Evolutionary conservation across 176 grass and related monocot genomes (phyloP).

Genomic region (Oryza brachyantha): DNA sequence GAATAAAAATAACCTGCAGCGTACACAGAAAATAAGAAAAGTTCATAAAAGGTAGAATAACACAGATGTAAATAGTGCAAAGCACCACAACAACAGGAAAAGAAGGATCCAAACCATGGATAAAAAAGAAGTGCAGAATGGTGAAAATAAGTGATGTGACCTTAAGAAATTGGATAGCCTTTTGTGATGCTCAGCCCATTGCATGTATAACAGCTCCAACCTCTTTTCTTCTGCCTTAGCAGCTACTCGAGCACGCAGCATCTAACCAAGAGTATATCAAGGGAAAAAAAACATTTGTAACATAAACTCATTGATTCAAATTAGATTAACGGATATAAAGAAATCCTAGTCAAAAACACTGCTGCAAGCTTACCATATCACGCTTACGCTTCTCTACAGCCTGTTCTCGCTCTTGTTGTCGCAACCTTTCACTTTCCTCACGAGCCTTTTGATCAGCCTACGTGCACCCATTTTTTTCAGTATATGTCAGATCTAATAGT

Average conservation of each 20-base stretch:
- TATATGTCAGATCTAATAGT: not conserved
- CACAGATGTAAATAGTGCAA: not conserved
- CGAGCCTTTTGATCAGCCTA: conserved; percentile 96
- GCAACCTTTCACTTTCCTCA: conserved; percentile 89
- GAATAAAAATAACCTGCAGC: conserved; percentile 99
- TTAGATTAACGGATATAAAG: conserved; percentile 5
- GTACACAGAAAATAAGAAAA: conserved; percentile 34
- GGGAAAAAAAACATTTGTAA: conserved; percentile 23
- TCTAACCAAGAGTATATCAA: conserved; percentile 45
- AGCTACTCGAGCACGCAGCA: conserved; percentile 83
- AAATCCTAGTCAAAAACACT: conserved; percentile 10
- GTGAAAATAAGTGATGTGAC: conserved; percentile 40
- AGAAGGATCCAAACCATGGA: not conserved
- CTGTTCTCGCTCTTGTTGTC: conserved; percentile 79
- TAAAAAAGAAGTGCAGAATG: not conserved
- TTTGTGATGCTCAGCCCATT: conserved; percentile 96
- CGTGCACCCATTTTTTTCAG: conserved; percentile 30
- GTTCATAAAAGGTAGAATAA: conserved; percentile 25
- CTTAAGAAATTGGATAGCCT: conserved; percentile 99
- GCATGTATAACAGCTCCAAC: conserved; percentile 86
- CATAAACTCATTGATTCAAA: conserved; percentile 18
- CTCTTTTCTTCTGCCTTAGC: conserved; percentile 95
- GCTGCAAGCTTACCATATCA: conserved; percentile 60
- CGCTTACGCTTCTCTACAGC: conserved; percentile 87
- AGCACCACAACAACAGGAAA: conserved; percentile 9